Base-by-base conservation (phyloP, 73 alveolate genomes). In the Symbiodinium natans region DNA sequence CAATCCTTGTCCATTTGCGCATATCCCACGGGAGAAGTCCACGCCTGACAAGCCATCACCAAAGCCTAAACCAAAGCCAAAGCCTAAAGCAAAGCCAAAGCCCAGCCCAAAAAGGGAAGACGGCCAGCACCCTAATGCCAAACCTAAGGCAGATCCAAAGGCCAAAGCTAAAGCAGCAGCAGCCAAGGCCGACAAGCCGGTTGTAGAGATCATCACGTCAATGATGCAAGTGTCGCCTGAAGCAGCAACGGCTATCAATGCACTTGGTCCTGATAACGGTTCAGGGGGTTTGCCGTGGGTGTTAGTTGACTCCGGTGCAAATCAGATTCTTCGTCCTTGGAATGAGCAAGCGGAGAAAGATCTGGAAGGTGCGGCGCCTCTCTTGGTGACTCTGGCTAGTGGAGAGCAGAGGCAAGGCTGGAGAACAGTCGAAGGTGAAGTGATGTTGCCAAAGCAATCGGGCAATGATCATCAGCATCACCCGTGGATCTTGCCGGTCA, bases 241-340 rank as follows among this genome's bases (percentile, higher is more conserved):
- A 48, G 63, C 63, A n/a, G n/a, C n/a, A n/a, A n/a, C n/a, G n/a
- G n/a, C n/a, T n/a, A n/a, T n/a, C n/a, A n/a, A n/a, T n/a, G n/a
- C n/a, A n/a, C n/a, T n/a, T n/a, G n/a, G n/a, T n/a, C n/a, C n/a
- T n/a, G n/a, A n/a, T n/a, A n/a, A n/a, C n/a, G n/a, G n/a, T n/a
- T n/a, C n/a, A n/a, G n/a, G n/a, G n/a, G n/a, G n/a, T 41, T 40
- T 75, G n/a, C 85, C 85, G 1, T 75, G 85, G 85, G 85, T 31
- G 36, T 31, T 75, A 25, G 42, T 75, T 25, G 85, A 75, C 41
- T 75, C 85, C 13, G 85, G 85, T 27, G 85, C 85, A 36, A 75
- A 75, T 43, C 85, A 75, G 19, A 43, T 75, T 40, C 43, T 75
- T 19, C 25, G 85, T n/a, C 85, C 85, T 75, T 75, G 85, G 48